Evolutionary conservation across 2,329 filamentous ascomycete species (phyloP), one percentile per base, ranked within the genome.

Genomic region (Ophioceras dolichostomum): DNA sequence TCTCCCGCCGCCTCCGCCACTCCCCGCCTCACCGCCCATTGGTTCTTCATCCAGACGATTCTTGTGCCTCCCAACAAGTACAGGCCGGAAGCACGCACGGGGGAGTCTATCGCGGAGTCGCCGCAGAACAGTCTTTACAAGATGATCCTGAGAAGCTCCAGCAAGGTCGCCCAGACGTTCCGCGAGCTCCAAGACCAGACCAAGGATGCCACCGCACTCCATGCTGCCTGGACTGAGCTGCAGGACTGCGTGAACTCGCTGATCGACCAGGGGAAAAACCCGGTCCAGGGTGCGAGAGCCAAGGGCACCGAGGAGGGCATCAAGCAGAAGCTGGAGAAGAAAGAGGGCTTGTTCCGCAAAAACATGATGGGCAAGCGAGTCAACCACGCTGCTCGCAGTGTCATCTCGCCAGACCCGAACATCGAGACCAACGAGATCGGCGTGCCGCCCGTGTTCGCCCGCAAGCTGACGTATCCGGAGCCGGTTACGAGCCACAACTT

Each of bases 291-390:
- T 36, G 69, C 76, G 14, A 84, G 86, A 20, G 84, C 79, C 12
- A 79, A 81, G 50, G 72, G 79, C 39, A 82, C 85, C 37, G 84
- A 37, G 43, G 88, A 94, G 45, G 91, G 93, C 48, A 94, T 98
- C 62, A 98, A 98, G 62, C 91, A 98, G 55, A 83, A 88, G 54
- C 70, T 98, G 20, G 91, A 98, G 62, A 98, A 98, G 69, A 98
- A 98, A 62, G 93, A 98, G 54, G 91, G 91, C 46, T 70, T 98
- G 21, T 98, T 98, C 68, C 74, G 91, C 50, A 96, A 94, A 67
- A 95, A 98, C 61, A 96, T 98, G 91, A 98, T 98, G 91, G 91
- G 91, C 43, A 98, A 98, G 68, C 87, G 91, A 67, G 91, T 98
- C 62, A 96, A 98, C 59, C 96, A 91, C 56, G 91, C 91, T 35